phyloP scores from a whole-genome alignment of 2,329 filamentous ascomycete genomes.

The Alternaria gaisen region DNA sequence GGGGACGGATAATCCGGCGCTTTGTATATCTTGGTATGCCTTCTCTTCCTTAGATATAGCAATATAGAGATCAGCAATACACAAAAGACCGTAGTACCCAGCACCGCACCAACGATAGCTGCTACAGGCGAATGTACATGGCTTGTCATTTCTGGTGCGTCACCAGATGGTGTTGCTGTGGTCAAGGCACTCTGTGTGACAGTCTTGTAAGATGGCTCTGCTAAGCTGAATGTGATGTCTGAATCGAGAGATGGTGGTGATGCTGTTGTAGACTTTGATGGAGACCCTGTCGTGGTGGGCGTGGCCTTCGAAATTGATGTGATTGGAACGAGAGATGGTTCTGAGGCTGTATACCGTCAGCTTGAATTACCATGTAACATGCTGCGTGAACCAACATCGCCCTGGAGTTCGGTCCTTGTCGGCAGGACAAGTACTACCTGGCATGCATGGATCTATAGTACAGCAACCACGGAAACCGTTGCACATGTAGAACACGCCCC shows the following conservation, averaged over 20 bases:
- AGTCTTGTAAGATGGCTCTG: constrained; percentile 3
- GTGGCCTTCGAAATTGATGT: background rate
- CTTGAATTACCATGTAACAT: background rate
- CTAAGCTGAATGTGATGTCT: background rate
- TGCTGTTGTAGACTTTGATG: background rate
- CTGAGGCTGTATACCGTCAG: constrained; percentile 5
- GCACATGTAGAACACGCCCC: constrained; percentile 35
- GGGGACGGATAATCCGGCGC: constrained; percentile 35
- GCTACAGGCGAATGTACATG: constrained; percentile 16
- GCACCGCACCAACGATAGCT: constrained; percentile 34
- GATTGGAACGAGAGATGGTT: too few relatives aligned
- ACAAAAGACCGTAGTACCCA: constrained; percentile 31
- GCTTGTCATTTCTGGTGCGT: background rate
- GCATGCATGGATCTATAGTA: constrained; percentile 33
- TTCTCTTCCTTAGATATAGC: constrained; percentile 23
- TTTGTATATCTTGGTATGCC: constrained; percentile 28
- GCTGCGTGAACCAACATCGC: constrained; percentile 23
- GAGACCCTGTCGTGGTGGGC: background rate
- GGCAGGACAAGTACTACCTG: constrained; percentile 28
- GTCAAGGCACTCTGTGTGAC: constrained; percentile 7
- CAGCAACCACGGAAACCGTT: constrained; percentile 37
- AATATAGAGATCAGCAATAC: constrained; percentile 15
- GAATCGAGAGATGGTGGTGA: background rate
- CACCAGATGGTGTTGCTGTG: constrained; percentile 1
- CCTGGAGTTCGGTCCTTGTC: constrained; percentile 29